Base-by-base conservation (phyloP, 2,329 filamentous ascomycete species). In the Cercospora sesami region DNA sequence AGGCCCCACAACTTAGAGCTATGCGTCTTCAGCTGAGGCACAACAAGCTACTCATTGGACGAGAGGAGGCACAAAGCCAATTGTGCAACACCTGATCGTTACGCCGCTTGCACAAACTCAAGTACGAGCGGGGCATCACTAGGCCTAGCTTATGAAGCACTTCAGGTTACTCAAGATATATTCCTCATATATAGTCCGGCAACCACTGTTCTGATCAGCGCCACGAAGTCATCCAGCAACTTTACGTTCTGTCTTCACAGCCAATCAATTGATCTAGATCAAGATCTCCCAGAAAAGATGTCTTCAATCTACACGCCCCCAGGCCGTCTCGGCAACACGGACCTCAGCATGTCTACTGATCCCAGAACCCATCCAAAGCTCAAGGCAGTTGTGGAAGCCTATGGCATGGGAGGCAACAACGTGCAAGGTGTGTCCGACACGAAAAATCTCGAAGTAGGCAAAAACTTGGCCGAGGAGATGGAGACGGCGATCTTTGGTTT, bases 321-420 rank as follows among this genome's bases (percentile, higher is more conserved):
- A 16, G 74, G 74, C 57, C 74, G 73, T 31, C 67, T 75, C 16
- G 73, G 73, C 57, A 66, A 73, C 30, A 60, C 66, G 7, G 45
- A 69, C 28, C 69, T 73, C 48, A 68, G 21, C 31, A 21, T 73
- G 21, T 60, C 60, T 8, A 67, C 62, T 4, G 74, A 75, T 42
- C 74, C 72, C 9, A 67, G 74, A n/a, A 67, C 68, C 10, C 68
- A 73, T 18, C 73, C 74, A 14, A 68, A 68, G 26, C 68, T 75
- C 23, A 57, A 67, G 18, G 64, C 57, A 8, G 45, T 60, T 3
- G 31, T 67, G 31, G 48, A 65, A 28, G 55, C 60, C 9, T 30
- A 65, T 28, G 57, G 64, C 31, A 36, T 71, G 9, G 65, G 48
- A 18, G 63, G 7, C 7, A 67, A 71, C 12, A 36, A 21, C 8